Percentiles rank a stretch among this genome's conserved stretches.
phyloP scores from a whole-genome alignment of 495 filamentous ascomycete genomes.

The Articulospora tetracladia region DNA sequence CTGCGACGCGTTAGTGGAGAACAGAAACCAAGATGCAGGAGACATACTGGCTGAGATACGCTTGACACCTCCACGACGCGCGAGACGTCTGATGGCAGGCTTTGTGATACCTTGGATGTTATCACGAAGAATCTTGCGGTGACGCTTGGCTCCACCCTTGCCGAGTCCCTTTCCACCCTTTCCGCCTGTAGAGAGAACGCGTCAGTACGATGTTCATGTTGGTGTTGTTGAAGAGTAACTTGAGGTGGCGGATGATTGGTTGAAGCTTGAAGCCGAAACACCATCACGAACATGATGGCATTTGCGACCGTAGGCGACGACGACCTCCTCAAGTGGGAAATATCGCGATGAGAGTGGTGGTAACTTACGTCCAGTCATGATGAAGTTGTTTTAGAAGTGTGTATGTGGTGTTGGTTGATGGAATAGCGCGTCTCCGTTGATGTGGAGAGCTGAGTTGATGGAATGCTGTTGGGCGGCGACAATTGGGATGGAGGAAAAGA shows the following conservation, averaged over 20 bases:
- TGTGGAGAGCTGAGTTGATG: conserved; percentile 21
- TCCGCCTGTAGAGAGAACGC: conserved; percentile 54
- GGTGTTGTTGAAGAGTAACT: background rate
- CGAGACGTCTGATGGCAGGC: conserved; percentile 99
- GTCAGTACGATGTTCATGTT: conserved; percentile 19
- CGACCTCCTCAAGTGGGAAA: conserved; percentile 12
- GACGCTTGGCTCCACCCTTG: conserved; percentile 83
- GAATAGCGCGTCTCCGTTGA: conserved; percentile 21
- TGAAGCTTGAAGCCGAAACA: conserved; percentile 8
- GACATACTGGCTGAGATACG: conserved; percentile 85
- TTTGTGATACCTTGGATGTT: conserved; percentile 99
- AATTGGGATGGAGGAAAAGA: conserved; percentile 5
- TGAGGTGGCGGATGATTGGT: conserved; percentile 17
- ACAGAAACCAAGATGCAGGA: background rate
- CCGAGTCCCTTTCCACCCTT: conserved; percentile 98
- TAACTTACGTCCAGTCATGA: conserved; percentile 32
- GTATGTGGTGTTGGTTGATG: conserved; percentile 24
- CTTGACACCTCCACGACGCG: conserved; percentile 99
- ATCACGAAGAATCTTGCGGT: conserved; percentile 99
- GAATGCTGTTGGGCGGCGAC: conserved; percentile 14
- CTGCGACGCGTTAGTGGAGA: conserved; percentile 32
- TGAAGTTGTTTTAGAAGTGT: conserved; percentile 18
- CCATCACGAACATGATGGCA: conserved; percentile 10
- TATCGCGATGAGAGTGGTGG: conserved; percentile 9
- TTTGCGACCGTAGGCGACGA: conserved; percentile 18